Conservation (phyloP, 495 filamentous ascomycete species). For the Apiosordaria backusii region DNA sequence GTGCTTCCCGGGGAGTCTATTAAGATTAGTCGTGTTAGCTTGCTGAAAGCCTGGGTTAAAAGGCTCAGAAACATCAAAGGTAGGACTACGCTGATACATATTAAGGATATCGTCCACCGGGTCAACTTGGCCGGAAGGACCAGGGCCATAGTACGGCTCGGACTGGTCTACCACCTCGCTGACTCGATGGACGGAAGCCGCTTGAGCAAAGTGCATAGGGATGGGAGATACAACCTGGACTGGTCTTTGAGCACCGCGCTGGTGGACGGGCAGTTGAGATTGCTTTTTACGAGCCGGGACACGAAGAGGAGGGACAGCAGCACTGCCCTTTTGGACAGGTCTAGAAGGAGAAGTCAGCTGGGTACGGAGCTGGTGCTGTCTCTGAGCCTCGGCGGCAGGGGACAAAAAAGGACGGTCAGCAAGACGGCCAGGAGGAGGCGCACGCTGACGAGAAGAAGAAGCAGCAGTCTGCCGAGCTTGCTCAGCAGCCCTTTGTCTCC, state of each 20-base stretch:
- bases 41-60: background rate
- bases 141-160: background rate
- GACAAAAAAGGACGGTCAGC: background rate
- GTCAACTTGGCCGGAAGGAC: background rate
- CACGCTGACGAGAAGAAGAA: background rate
- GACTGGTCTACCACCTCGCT: background rate
- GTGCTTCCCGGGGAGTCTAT: background rate
- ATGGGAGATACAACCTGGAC: background rate
- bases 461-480: background rate
- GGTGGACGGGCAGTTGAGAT: background rate
- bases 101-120: background rate
- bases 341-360: background rate
- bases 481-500: background rate
- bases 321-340: background rate
- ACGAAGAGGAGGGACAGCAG: background rate
- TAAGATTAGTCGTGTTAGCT: background rate
- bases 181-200: background rate
- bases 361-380: background rate
- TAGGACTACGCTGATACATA: background rate
- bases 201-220: background rate
- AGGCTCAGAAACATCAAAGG: background rate
- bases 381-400: background rate
- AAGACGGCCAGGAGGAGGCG: background rate
- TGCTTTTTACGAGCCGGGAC: background rate
- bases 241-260: background rate